Evolutionary conservation across 106 monocot species (phyloP), one percentile per base, ranked within the genome.

Genomic region (Dendrobium chrysotoxum): DNA sequence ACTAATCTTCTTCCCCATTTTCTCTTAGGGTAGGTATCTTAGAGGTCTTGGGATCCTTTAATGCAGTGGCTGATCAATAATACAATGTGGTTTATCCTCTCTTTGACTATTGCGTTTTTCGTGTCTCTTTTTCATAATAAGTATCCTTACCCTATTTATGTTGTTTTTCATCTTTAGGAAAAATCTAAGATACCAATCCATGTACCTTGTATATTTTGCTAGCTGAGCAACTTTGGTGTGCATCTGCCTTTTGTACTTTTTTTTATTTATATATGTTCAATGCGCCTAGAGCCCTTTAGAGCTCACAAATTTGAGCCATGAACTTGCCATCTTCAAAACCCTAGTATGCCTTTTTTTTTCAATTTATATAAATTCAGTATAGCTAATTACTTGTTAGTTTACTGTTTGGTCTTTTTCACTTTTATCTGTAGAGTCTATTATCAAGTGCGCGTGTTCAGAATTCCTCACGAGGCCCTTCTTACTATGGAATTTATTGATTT

Each of bases 61-160:
- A 72, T 53, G 28, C 23, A 78, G 25, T 40, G 55, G 20, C 42
- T 54, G 73, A 42, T 72, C 72, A 78, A 83, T 83, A 83, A 83
- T 70, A 41, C 31, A 35, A 79, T 83, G 70, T 45, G 64, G 38
- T 75, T 53, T 28, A 70, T 47, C 23, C 55, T 79, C 74, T 79
- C 53, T 66, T 65, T 58, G 26, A 41, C 54, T 18, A 75, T 84
- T 61, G 25, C 4, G 26, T 46, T 45, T 74, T 76, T 46, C 26
- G 2, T 76, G n/a, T 76, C 47, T 20, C 12, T 26, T 18, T 17
- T 17, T 12, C 8, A 47, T 15, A 50, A 15, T 0, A 21, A 21
- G 40, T 42, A 4, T 26, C 25, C 13, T 28, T 10, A 67, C 25
- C 15, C 18, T 75, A 23, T 26, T 74, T 40, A 26, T 47, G 21